Evolutionary conservation across 2,329 filamentous ascomycete species (phyloP), one percentile per base, ranked within the genome.

Genomic region (Raffaelea ambrosiae): DNA sequence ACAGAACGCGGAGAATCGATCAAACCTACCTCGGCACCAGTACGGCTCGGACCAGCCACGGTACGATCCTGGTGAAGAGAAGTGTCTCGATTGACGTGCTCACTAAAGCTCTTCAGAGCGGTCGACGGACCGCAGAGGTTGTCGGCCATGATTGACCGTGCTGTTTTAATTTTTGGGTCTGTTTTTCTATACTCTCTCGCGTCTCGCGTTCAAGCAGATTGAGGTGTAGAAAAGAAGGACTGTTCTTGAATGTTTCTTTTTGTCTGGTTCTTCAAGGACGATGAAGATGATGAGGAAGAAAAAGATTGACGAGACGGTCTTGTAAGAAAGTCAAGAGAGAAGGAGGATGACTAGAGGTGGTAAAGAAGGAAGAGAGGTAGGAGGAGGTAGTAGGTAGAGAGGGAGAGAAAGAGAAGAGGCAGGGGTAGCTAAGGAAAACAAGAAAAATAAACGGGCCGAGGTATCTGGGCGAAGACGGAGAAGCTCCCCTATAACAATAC

Each of bases 61-160:
- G 58, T 45, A n/a, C 83, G 81, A 64, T 89, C 86, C 63, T 88
- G 86, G 60, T 89, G 84, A 43, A 85, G 70, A 10, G 81, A 81
- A 47, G 83, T 73, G 61, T 89, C 84, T 53, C 78, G 73, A 43
- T 82, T 73, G 11, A 78, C 69, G 63, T 88, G 84, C 57, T 84
- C 81, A 58, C 84, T 77, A 61, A 89, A 79, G 59, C 77, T 83
- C 64, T 88, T 85, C 46, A 87, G 53, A 11, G 54, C 54, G 64
- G 86, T 88, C 13, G 85, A 86, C 18, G 85, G 84, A 50, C 86
- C 84, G 62, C 86, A 90, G 48, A 86, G 53, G 45, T 57, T 59
- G 50, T 69, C 65, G 10, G 65, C 58, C 68, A 71, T 71, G 35
- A 36, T 59, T 57, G n/a, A 35, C 35, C n/a, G 18, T 9, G 26